Conservation (phyloP, 2,329 filamentous ascomycete genomes). For the Fusarium sp. region DNA sequence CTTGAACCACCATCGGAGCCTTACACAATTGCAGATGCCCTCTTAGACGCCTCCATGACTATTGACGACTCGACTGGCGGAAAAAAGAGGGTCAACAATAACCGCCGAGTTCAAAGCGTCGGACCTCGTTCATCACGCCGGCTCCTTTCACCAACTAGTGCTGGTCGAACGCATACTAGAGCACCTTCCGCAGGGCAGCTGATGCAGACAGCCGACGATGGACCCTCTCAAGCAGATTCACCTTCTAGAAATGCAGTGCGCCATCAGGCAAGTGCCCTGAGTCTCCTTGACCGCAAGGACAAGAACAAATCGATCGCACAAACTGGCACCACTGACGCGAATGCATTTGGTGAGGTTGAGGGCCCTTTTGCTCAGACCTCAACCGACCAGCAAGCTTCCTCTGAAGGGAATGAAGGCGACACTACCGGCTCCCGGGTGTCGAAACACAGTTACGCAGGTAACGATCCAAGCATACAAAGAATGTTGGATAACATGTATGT, state of each 20-base stretch:
- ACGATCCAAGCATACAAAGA: conserved; percentile 71
- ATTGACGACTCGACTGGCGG: conserved; percentile 73
- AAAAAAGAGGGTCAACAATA: conserved; percentile 60
- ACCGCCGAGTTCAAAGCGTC: conserved; percentile 54
- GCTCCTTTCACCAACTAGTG: conserved; percentile 44
- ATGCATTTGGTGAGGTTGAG: conserved; percentile 67
- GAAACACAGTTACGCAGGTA: conserved; percentile 86
- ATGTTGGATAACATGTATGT: conserved; percentile 87
- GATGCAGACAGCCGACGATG: conserved; percentile 45
- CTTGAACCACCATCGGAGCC: conserved; percentile 51
- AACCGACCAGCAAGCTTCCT: conserved; percentile 31
- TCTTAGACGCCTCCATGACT: conserved; percentile 89
- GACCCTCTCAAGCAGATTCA: conserved; percentile 51
- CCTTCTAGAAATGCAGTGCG: conserved; percentile 58
- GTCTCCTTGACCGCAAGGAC: conserved; percentile 66
- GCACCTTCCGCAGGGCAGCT: conserved; percentile 45
- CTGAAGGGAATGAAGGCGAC: conserved; percentile 40
- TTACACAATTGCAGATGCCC: conserved; percentile 87
- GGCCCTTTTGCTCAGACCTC: conserved; percentile 58
- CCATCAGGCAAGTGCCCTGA: conserved; percentile 67
- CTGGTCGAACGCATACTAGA: conserved; percentile 49
- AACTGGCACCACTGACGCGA: conserved; percentile 65
- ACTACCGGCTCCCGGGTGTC: conserved; percentile 54
- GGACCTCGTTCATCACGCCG: conserved; percentile 44
- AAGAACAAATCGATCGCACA: conserved; percentile 66